A percentile compares a stretch with the other conserved stretches of the same genome.
These are phyloP conservation scores for Populus trichocarpa DNA, from an alignment of 441 rosid species.

Conservation along the genomic window DNA sequence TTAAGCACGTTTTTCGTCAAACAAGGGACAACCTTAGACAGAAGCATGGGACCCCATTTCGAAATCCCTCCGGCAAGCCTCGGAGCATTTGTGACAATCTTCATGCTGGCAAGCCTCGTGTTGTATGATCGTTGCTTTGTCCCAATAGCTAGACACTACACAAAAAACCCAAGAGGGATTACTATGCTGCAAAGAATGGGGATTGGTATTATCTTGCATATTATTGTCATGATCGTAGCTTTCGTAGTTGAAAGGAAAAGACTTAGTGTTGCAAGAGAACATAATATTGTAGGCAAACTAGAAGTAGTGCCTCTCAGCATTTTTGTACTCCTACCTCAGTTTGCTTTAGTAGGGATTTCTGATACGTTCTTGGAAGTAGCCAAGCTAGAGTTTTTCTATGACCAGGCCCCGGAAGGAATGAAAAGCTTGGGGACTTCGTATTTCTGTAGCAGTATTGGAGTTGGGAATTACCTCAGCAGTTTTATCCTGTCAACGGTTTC, in stretches of 20 bases:
- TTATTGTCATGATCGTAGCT: constrained; percentile 52
- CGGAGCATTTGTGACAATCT: constrained; percentile 52
- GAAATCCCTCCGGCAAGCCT: constrained; percentile 68
- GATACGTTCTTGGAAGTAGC: constrained; percentile 74
- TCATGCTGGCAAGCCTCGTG: constrained; percentile 60
- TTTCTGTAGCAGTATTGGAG: constrained; percentile 43
- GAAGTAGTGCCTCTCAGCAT: constrained; percentile 51
- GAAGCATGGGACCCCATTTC: constrained; percentile 56
- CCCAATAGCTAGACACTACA: constrained; percentile 32
- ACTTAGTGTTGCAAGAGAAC: constrained; percentile 50
- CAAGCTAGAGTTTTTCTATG: constrained; percentile 82
- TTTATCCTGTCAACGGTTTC: constrained; percentile 59
- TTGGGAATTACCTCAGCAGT: constrained; percentile 70
- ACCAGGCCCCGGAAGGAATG: constrained; percentile 90
- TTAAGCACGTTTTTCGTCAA: constrained; percentile 59
- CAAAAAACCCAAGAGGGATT: constrained; percentile 73
- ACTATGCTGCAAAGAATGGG: constrained; percentile 77
- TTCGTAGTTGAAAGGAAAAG: constrained; percentile 51
- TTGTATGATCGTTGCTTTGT: constrained; percentile 53
- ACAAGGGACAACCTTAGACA: constrained; percentile 68
- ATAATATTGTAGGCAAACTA: constrained; percentile 36
- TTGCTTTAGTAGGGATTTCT: constrained; percentile 69
- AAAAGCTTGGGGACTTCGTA: constrained; percentile 82
- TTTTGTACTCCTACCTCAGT: constrained; percentile 69
- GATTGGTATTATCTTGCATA: constrained; percentile 53